Conservation (phyloP, 768 basidiomycete species). For the Tricholoma bakamatsutake region DNA sequence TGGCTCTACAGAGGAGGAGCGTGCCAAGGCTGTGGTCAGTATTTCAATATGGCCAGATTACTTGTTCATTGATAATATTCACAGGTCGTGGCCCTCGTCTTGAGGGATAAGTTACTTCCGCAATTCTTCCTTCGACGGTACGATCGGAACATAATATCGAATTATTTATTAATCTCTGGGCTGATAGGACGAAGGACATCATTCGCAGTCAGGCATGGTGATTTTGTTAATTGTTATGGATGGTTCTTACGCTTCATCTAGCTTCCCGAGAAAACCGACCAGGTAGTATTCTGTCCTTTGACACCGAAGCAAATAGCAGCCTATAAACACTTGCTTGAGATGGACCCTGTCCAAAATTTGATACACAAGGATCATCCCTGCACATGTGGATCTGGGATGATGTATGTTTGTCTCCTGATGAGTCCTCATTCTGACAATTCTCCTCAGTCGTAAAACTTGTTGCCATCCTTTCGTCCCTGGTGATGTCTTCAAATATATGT, state of each 20-base stretch:
- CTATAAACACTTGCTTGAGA: slow-evolving; percentile 67
- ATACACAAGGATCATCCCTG: slow-evolving; percentile 69
- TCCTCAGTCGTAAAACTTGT: slow-evolving; percentile 35
- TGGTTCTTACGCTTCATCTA: slow-evolving; percentile 21
- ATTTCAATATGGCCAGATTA: neutral
- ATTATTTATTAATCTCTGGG: slow-evolving; percentile 7
- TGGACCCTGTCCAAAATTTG: slow-evolving; percentile 63
- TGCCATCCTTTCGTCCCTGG: slow-evolving; percentile 47
- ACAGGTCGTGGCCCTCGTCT: slow-evolving; percentile 51
- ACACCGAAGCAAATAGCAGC: slow-evolving; percentile 62
- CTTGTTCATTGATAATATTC: neutral
- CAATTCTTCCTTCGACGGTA: slow-evolving; percentile 79
- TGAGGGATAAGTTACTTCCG: slow-evolving; percentile 70
- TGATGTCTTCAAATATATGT: slow-evolving; percentile 72
- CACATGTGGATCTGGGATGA: slow-evolving; percentile 56
- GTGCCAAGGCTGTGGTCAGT: slow-evolving; percentile 46
- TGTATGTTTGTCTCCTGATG: slow-evolving; percentile 32
- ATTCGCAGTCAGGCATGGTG: slow-evolving; percentile 57
- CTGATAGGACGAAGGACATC: slow-evolving; percentile 63
- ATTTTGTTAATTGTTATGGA: neutral
- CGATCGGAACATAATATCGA: slow-evolving; percentile 1
- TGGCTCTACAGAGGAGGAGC: slow-evolving; percentile 57
- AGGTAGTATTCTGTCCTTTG: slow-evolving; percentile 92
- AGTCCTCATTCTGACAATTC: slow-evolving; percentile 2
- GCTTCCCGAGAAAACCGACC: slow-evolving; percentile 85